phyloP scores from a whole-genome alignment of 768 basidiomycete genomes.

The Podaxis sp. region DNA sequence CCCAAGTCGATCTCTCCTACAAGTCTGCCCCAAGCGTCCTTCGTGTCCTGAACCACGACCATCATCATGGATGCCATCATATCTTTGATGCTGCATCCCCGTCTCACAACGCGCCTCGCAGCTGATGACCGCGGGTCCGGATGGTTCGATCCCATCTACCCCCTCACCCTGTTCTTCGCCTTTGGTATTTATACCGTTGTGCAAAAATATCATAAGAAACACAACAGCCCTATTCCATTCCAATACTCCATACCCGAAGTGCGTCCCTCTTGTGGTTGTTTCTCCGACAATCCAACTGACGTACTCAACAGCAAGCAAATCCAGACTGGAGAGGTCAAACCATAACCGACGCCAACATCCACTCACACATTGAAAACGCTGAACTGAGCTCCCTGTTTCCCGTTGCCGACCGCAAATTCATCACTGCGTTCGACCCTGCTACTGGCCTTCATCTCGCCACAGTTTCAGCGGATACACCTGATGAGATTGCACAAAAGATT shows the following conservation, averaged over 20 bases:
- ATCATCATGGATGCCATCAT: constrained; percentile 42
- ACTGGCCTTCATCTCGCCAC: constrained; percentile 82
- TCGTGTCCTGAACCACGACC: constrained; percentile 9
- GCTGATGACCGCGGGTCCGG: constrained; percentile 41
- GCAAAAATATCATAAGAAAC: constrained; percentile 68
- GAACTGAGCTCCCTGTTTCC: constrained; percentile 51
- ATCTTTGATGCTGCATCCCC: constrained; percentile 51
- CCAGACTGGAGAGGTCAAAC: constrained; percentile 54
- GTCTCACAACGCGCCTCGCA: constrained; percentile 47
- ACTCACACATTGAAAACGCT: constrained; percentile 58
- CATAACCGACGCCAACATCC: constrained; percentile 58
- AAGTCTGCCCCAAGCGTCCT: neutral
- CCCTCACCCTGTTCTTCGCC: constrained; percentile 67
- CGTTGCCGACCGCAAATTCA: constrained; percentile 56
- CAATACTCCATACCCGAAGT: constrained; percentile 56
- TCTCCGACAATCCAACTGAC: neutral
- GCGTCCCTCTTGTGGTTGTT: constrained; percentile 20
- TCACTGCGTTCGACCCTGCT: constrained; percentile 92
- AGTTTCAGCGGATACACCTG: constrained; percentile 67
- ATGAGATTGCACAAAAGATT: constrained; percentile 77
- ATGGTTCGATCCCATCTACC: constrained; percentile 61
- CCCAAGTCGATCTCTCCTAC: constrained; percentile 4
- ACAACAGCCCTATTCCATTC: constrained; percentile 75
- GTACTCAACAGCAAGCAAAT: constrained; percentile 46
- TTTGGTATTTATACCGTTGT: constrained; percentile 80